Evolutionary conservation across 495 filamentous ascomycete genomes (phyloP), one percentile per base, ranked within the genome.

Genomic region (Friedmanniomyces simplex): DNA sequence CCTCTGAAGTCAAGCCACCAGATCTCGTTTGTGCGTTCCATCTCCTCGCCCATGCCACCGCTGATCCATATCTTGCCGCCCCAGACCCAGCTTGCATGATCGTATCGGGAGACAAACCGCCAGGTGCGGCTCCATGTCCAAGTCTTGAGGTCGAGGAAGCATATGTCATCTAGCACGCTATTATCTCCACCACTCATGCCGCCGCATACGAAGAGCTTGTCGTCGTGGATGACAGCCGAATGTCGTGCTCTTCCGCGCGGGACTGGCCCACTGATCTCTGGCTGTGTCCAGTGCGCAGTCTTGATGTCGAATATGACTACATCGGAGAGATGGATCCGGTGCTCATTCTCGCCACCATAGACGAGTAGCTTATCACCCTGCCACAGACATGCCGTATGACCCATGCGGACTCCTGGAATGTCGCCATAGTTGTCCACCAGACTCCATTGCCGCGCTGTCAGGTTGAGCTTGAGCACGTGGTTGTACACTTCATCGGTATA

Each of bases 401-500:
- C 93, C 93, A 98, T 97, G 66, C 93, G 82, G 30, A 98, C 93
- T 20, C 94, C 93, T 4, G 93, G 93, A 57, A 98, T 98, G 70
- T 97, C 93, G 16, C 93, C 93, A 73, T 94, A 98, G 71, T 98
- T 98, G 69, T 98, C 93, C 11, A 98, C 90, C 21, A 98, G 74
- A 39, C 83, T 91, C 93, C 93, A 98, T 65, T 90, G 87, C 57
- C 91, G 80, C 43, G 84, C 87, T 59, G 84, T 79, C 52, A 98
- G 74, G 69, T 97, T 88, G 30, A 98, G 72, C 62, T 80, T 84
- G 48, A 98, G 76, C 47, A 98, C 93, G 73, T 97, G 94, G 67
- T 98, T 98, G 76, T 97, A 98, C 25, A 98, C 93, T 77, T 98
- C 93, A 69, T 98, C 93, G 10, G 93, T 97, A 67, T 93, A 97